phyloP scores from a whole-genome alignment of 139 green algal species.

The Edaphochlamys debaryana region DNA sequence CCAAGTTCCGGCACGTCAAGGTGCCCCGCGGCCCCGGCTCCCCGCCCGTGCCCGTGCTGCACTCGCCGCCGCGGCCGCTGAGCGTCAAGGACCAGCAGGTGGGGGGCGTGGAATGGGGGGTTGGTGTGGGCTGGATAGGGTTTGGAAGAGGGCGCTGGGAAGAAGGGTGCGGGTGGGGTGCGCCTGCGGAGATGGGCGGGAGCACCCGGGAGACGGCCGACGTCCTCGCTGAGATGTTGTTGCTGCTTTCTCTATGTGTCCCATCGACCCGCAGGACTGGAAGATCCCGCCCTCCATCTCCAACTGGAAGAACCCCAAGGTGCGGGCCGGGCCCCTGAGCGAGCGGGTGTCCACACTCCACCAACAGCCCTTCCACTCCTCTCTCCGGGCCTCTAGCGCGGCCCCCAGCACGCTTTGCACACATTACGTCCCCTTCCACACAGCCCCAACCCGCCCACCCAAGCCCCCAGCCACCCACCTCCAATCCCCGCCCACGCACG shows the following conservation, averaged over 20 bases:
- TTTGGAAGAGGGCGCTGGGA: no score
- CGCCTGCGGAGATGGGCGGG: no score
- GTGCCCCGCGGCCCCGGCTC: conserved; percentile 85
- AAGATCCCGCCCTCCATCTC: conserved; percentile 98
- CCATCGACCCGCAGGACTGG: conserved; percentile 81
- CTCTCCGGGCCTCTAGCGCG: no score
- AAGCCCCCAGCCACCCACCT: no score
- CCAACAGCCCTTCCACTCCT: no score
- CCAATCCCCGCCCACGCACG: background rate
- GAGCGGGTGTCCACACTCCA: no score
- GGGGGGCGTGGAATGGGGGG: background rate
- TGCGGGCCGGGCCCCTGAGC: conserved; percentile 9
- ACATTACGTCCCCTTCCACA: background rate
- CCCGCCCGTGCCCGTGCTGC: conserved; percentile 96
- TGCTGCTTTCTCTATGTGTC: no score
- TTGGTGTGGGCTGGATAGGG: no score
- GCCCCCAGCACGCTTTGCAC: no score
- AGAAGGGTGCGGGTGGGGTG: no score
- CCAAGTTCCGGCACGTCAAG: conserved; percentile 96
- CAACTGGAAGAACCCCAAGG: conserved; percentile 98
- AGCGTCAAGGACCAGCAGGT: conserved; percentile 87
- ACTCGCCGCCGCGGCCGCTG: conserved; percentile 91
- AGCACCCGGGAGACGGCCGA: no score
- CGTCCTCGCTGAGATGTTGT: no score
- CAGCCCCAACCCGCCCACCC: background rate